Evolutionary conservation across 148 eudicot species (phyloP), one percentile per base, ranked within the genome.

Genomic region (Silene latifolia): DNA sequence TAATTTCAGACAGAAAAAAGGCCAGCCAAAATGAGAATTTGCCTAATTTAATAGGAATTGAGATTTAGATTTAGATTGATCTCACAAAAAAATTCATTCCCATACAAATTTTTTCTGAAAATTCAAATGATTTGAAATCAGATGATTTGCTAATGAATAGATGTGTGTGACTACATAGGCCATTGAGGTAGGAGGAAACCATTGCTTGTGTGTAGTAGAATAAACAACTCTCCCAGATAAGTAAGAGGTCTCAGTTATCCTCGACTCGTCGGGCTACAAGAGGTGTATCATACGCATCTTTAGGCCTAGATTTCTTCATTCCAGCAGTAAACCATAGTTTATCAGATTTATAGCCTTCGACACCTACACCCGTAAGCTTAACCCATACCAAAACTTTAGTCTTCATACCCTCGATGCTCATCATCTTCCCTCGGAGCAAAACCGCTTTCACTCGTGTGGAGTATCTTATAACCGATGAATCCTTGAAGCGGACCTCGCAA

Each of bases 311-410:
- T 82, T 89, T 91, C 86, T 89, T 91, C 63, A 91, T 89, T 42
- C 98, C 97, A 4, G 94, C 94, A 5, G 92, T 93, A 82, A 93
- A 87, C 72, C 86, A 87, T 15, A 93, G 80, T 82, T 91, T 93
- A 35, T 91, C 98, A 0, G 94, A 91, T 76, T 87, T 89, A 68
- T 73, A 73, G 71, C 92, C 96, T 69, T 93, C 98, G 18, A 89
- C 80, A 25, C 86, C 89, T 71, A 91, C 78, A 57, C 80, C 81
- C 7, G 94, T 91, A 65, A 93, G 88, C 81, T 93, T 93, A n/a
- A 88, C 91, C 97, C 98, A 91, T 0, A 93, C 94, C 2, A 93
- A 51, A 44, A 91, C 87, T 87, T 89, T 93, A 8, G 95, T 93
- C 83, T 91, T 93, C 86, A 91, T 89, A 29, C 98, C 98, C 76